Conservation (phyloP, 768 basidiomycete species). For the Pulveroboletus frians region DNA sequence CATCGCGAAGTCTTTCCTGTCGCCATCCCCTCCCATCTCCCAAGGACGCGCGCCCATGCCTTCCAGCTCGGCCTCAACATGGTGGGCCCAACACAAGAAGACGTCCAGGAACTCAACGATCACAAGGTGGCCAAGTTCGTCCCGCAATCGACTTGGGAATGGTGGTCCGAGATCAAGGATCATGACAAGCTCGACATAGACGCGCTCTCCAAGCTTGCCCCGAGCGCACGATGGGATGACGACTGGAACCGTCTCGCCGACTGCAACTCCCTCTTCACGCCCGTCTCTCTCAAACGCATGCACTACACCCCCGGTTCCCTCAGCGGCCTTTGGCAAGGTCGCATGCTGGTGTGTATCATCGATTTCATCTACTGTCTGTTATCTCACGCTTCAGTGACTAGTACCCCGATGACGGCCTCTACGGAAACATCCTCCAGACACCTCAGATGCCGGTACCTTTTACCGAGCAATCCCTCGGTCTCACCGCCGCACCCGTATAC, state of each 20-base stretch:
- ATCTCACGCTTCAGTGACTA: conserved; percentile 3
- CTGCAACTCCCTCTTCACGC: conserved; percentile 38
- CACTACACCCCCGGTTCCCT: conserved; percentile 49
- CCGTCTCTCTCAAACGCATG: conserved; percentile 25
- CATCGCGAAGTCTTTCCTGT: conserved; percentile 49
- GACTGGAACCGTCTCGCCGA: conserved; percentile 52
- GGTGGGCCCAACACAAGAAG: conserved; percentile 48
- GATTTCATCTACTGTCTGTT: neutral
- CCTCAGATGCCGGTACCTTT: conserved; percentile 27
- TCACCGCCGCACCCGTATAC: conserved; percentile 49
- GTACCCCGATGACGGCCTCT: conserved; percentile 18
- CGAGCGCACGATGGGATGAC: conserved; percentile 48
- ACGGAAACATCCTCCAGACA: conserved; percentile 17
- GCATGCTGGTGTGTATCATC: conserved; percentile 48
- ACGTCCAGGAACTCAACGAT: conserved; percentile 54
- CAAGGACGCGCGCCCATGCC: conserved; percentile 30
- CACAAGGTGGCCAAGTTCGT: conserved; percentile 34
- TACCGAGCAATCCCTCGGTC: conserved; percentile 30
- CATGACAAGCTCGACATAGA: conserved; percentile 22
- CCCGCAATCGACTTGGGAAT: conserved; percentile 13
- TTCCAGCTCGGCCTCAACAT: conserved; percentile 21
- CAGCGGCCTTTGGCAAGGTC: conserved; percentile 58
- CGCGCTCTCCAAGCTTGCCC: conserved; percentile 22
- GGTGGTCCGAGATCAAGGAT: conserved; percentile 17
- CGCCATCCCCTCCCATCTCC: conserved; percentile 35